These are phyloP conservation scores for Aristolochia californica DNA, from an alignment of 164 flowering plant genomes.

Conservation along the genomic window DNA sequence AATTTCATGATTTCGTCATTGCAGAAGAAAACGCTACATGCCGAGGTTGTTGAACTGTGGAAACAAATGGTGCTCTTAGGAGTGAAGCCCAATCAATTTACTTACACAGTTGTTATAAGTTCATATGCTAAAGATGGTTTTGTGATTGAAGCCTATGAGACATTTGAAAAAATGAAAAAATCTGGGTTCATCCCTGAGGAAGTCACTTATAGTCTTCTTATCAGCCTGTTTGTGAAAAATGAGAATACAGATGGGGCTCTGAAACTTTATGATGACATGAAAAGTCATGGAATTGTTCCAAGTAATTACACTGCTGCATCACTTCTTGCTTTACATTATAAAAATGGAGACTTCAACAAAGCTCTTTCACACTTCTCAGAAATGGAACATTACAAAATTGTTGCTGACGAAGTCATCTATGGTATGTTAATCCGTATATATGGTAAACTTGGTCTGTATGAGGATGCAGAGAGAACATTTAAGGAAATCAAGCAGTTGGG, in stretches of 20 bases:
- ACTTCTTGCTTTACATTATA: conserved; percentile 58
- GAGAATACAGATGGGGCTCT: conserved; percentile 40
- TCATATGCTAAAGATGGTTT: conserved; percentile 59
- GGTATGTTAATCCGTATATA: conserved; percentile 83
- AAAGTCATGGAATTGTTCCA: conserved; percentile 44
- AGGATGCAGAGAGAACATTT: conserved; percentile 73
- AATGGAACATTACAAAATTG: conserved; percentile 52
- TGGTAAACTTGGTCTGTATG: conserved; percentile 85
- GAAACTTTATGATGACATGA: conserved; percentile 73
- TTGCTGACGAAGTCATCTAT: conserved; percentile 82
- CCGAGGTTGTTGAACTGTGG: conserved; percentile 56
- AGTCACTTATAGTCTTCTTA: conserved; percentile 69
- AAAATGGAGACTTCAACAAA: conserved; percentile 59
- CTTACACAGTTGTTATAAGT: conserved; percentile 63
- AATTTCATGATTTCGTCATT: conserved; percentile 92
- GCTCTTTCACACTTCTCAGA: conserved; percentile 73
- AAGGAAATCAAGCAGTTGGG: conserved; percentile 51
- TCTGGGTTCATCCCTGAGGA: conserved; percentile 69
- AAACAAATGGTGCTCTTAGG: conserved; percentile 40
- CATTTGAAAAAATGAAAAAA: conserved; percentile 61
- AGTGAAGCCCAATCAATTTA: conserved; percentile 57
- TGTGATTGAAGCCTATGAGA: conserved; percentile 49
- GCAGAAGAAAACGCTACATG: conserved; percentile 77
- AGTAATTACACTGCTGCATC: conserved; percentile 89
- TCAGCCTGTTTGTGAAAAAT: conserved; percentile 37